Percentiles rank a stretch among this genome's conserved stretches.
phyloP scores from a whole-genome alignment of 139 green algal species.

The Eudorina sp. region DNA sequence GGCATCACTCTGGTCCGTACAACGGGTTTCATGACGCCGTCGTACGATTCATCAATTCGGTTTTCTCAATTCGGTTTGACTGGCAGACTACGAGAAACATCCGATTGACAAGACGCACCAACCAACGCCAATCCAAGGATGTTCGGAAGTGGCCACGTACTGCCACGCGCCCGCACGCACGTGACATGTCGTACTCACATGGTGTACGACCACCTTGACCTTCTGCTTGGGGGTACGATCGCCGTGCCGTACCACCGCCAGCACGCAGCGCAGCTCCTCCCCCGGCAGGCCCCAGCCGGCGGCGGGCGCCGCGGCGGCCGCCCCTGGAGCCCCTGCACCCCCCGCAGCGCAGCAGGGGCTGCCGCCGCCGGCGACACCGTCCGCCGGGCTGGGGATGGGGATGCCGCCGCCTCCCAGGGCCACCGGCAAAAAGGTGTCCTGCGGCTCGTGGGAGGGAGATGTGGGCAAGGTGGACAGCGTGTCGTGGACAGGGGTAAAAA shows the following conservation, averaged over 20 bases:
- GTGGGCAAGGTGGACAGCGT: too few species aligned
- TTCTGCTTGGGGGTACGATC: slow-evolving; percentile 99
- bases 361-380: neutral
- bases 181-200: slow-evolving; percentile 5
- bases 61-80: too few species aligned
- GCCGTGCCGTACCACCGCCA: slow-evolving; percentile 92
- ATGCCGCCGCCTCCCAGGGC: neutral
- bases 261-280: slow-evolving; percentile 94
- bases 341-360: too few species aligned
- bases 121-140: too few species aligned
- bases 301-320: neutral
- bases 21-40: too few species aligned
- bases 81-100: too few species aligned
- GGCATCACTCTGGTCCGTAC: too few species aligned
- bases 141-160: too few species aligned
- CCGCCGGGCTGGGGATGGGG: neutral
- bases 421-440: slow-evolving; percentile 4
- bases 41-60: too few species aligned
- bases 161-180: too few species aligned
- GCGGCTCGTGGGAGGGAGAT: neutral
- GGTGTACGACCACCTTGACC: slow-evolving; percentile 91
- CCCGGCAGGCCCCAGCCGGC: slow-evolving; percentile 31
- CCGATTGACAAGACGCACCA: too few species aligned
- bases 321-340: neutral
- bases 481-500: too few species aligned